Conservation (phyloP, 2,329 filamentous ascomycete genomes). For the Stemphylium beticola region DNA sequence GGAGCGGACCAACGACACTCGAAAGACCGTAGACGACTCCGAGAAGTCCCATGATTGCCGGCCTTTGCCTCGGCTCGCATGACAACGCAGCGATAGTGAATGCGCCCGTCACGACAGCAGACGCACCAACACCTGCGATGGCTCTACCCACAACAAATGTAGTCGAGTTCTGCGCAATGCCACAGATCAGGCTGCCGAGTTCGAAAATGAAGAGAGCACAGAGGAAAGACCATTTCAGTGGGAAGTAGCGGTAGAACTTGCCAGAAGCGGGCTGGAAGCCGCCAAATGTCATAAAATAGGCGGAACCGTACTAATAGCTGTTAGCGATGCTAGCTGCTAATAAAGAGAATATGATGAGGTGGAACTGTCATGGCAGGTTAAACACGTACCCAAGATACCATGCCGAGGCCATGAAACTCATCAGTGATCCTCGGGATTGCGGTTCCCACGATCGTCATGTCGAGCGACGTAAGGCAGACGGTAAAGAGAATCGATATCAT, state of each 20-base stretch:
- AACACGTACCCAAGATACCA: too few species aligned
- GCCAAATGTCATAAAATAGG: not conserved
- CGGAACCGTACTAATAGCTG: not conserved
- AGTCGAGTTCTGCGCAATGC: not conserved
- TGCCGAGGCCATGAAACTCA: too few species aligned
- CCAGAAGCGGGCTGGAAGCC: not conserved
- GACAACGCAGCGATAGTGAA: conserved; percentile 12
- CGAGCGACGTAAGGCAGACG: not conserved
- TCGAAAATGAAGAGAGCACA: not conserved
- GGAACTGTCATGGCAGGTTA: too few species aligned
- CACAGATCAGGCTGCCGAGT: not conserved
- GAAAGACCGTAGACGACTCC: conserved; percentile 47
- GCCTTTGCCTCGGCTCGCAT: conserved; percentile 44
- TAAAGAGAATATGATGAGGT: too few species aligned
- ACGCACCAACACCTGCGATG: not conserved
- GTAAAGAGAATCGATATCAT: not conserved
- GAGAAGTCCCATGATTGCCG: conserved; percentile 47
- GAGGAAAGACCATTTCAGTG: not conserved
- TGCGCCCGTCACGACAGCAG: not conserved
- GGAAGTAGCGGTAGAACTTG: not conserved
- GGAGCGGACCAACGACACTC: conserved; percentile 48
- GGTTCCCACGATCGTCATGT: not conserved
- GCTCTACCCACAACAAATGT: not conserved
- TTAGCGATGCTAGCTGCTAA: too few species aligned
- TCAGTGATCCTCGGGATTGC: too few species aligned